A percentile compares a stretch with the other conserved stretches of the same genome.
These are phyloP conservation scores for Brassica rapa DNA, from an alignment of 345 rosid species.

Conservation along the genomic window DNA sequence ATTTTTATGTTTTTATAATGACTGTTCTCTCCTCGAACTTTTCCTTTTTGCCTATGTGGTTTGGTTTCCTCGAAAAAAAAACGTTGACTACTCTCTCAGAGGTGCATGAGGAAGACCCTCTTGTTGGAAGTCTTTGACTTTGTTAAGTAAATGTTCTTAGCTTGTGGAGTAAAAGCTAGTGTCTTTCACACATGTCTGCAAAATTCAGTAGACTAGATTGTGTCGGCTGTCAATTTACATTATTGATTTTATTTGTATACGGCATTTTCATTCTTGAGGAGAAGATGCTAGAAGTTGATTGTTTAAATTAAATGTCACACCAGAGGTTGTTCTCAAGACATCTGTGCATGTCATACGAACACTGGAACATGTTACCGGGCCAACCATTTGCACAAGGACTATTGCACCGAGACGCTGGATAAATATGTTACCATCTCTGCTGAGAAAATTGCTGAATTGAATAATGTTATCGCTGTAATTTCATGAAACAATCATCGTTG, in stretches of 20 bases:
- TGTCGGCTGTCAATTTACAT: too few species aligned
- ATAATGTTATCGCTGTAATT: not conserved
- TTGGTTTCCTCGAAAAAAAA: not conserved
- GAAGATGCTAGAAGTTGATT: not conserved
- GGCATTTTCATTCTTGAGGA: too few species aligned
- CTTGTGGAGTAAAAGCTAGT: too few species aligned
- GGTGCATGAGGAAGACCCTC: too few species aligned
- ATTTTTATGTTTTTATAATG: not conserved
- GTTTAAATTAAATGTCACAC: not conserved
- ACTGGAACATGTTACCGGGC: not conserved
- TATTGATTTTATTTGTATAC: too few species aligned
- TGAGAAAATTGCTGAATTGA: too few species aligned
- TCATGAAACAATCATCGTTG: not conserved
- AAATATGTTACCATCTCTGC: not conserved
- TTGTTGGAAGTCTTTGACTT: too few species aligned
- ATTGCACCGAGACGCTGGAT: not conserved
- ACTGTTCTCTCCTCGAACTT: not conserved
- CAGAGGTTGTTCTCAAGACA: not conserved
- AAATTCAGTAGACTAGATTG: too few species aligned
- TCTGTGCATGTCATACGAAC: not conserved
- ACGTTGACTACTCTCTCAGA: too few species aligned
- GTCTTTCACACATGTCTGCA: too few species aligned
- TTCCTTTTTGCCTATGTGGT: not conserved
- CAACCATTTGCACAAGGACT: not conserved
- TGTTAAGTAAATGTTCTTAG: too few species aligned